Conservation (phyloP, 352 stramenopile species). For the Pythium utonaiense region DNA sequence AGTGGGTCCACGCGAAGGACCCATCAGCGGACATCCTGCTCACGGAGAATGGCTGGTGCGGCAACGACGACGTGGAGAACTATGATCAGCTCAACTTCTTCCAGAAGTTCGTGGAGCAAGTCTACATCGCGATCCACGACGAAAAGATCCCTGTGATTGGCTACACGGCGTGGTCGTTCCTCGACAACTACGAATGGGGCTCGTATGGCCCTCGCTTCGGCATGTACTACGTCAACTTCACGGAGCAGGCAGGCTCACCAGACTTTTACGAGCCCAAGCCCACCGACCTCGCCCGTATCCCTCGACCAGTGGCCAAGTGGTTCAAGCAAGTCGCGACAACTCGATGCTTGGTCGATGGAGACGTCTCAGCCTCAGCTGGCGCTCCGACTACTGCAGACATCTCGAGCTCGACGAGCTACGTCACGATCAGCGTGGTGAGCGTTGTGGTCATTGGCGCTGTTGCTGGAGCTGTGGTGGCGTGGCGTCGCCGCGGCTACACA, state of each 20-base stretch:
- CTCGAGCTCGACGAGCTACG: not conserved
- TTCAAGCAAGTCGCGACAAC: constrained; percentile 35
- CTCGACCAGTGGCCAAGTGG: constrained; percentile 48
- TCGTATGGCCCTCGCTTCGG: constrained; percentile 56
- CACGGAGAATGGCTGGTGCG: constrained; percentile 63
- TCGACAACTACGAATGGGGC: constrained; percentile 94
- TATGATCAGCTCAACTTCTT: constrained; percentile 59
- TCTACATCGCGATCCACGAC: constrained; percentile 49
- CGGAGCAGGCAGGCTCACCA: constrained; percentile 23
- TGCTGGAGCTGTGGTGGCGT: not conserved
- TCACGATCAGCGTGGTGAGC: not conserved
- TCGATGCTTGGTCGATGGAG: not conserved
- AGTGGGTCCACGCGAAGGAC: constrained; percentile 43
- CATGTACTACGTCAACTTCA: constrained; percentile 56
- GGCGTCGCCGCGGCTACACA: not conserved
- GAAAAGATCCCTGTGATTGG: constrained; percentile 69
- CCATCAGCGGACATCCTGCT: constrained; percentile 42
- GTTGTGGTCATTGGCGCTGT: not conserved
- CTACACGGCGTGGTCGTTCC: constrained; percentile 91
- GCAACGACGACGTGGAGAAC: constrained; percentile 50
- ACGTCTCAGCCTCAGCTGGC: not conserved
- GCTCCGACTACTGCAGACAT: not conserved
- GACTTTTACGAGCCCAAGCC: constrained; percentile 26
- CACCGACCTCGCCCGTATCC: constrained; percentile 30
- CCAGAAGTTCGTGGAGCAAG: constrained; percentile 44